Percentiles rank a stretch among this genome's conserved stretches.
Conservation (phyloP, 2,329 filamentous ascomycete genomes). For the Alternaria longipes region DNA sequence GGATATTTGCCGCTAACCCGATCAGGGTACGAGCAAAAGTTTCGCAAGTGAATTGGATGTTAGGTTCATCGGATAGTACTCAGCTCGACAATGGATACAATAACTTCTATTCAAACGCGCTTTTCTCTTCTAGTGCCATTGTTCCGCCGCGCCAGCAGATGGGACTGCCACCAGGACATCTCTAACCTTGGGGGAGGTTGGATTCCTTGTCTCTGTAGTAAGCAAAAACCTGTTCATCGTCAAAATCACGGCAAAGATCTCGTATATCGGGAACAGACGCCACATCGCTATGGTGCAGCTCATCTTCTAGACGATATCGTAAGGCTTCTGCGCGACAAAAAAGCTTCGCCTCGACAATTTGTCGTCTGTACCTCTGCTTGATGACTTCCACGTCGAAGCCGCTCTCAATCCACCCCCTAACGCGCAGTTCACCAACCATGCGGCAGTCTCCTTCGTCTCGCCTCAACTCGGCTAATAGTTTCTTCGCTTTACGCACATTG, state of each 20-base stretch:
- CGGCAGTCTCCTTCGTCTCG: background rate
- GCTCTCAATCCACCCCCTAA: background rate
- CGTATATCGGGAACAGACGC: background rate
- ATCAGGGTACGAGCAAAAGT: background rate
- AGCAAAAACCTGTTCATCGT: no score
- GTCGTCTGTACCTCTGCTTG: background rate
- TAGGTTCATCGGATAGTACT: background rate
- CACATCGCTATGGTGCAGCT: accelerated
- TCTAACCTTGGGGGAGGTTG: background rate
- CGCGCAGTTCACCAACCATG: background rate
- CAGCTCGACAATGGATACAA: background rate
- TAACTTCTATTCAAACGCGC: background rate
- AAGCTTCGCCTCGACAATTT: background rate
- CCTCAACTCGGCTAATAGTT: background rate
- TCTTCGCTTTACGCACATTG: background rate
- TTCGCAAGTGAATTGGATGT: background rate
- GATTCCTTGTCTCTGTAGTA: background rate
- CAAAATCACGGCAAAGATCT: no score
- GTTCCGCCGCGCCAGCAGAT: background rate
- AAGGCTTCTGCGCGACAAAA: background rate
- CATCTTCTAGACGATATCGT: background rate
- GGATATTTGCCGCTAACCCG: background rate
- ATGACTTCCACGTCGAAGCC: background rate
- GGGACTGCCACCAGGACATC: background rate
- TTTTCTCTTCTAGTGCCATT: background rate